Conservation (phyloP, 2,329 filamentous ascomycete species). For the Trichophaea hybrida region DNA sequence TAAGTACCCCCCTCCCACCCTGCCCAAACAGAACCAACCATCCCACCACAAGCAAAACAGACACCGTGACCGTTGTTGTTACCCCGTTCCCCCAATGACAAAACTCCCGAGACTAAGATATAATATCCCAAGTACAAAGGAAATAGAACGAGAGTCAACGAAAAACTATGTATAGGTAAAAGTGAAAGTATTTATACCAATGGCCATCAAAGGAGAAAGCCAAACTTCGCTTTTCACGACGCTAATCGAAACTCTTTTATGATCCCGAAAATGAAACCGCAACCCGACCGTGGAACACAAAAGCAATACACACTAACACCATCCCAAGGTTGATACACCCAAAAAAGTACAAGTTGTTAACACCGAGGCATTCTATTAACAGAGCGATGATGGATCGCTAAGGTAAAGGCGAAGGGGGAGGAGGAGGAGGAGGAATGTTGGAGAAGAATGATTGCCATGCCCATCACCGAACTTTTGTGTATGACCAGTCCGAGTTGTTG, state of each 20-base stretch:
- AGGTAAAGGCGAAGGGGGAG: conserved; percentile 15
- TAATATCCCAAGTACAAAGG: conserved; percentile 2
- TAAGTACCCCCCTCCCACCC: too few relatives aligned
- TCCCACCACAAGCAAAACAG: too few relatives aligned
- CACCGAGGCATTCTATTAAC: conserved; percentile 24
- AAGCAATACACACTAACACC: conserved; percentile 21
- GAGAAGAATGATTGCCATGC: conserved; percentile 10
- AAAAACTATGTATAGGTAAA: conserved; percentile 24
- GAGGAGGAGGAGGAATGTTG: conserved; percentile 18
- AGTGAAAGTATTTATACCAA: conserved; percentile 22
- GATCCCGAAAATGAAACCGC: conserved; percentile 21
- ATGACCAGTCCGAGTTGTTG: conserved; percentile 5
- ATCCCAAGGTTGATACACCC: conserved; percentile 23
- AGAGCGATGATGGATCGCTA: conserved; percentile 24
- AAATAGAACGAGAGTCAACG: conserved; percentile 15
- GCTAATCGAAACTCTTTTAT: conserved; percentile 14
- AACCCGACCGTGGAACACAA: conserved; percentile 18
- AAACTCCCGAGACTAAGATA: too few relatives aligned
- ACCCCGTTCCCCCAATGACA: too few relatives aligned
- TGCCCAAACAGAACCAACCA: too few relatives aligned
- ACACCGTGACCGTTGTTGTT: too few relatives aligned
- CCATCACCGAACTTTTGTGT: conserved; percentile 6
- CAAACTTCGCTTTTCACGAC: conserved; percentile 20
- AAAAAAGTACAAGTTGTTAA: conserved; percentile 25
- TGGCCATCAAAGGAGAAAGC: conserved; percentile 14